Base-by-base conservation (phyloP, 148 eudicot species). In the Nyssa sinensis region DNA sequence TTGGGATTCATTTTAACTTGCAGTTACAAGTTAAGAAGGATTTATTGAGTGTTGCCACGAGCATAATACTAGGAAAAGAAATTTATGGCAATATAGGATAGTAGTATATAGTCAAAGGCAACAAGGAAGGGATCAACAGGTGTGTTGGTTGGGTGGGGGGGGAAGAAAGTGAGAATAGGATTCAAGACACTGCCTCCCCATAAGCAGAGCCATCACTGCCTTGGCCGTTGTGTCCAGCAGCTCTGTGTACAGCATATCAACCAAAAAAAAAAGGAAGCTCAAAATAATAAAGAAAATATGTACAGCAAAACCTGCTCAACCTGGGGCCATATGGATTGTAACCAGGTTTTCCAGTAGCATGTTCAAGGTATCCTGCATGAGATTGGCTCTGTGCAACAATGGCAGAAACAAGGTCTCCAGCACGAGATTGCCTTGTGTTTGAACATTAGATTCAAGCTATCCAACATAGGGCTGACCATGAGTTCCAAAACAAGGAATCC, bases 211-310 rank as follows among this genome's bases (percentile, higher is more conserved):
- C 71, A 30, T 28, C 61, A 55, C 59, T 63, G 13, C 70, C 66
- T 63, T 64, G 69, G 64, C 28, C 21, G 49, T 79, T 74, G 66
- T 67, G 77, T 39, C 41, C 60, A 3, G 67, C 74, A 68, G 59
- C 70, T 55, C 82, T 79, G 70, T 64, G n/a, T 63, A 47, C 31
- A 58, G 32, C 16, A 3, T 57, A 31, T 35, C 3, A 6, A 34
- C 23, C 29, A 28, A 70, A 19, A 16, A 6, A 63, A 30, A 16
- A n/a, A 30, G 16, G 55, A 64, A 64, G 58, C 8, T 16, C 39
- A 21, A 64, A 70, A 29, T 7, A 51, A 10, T 28, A n/a, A 5
- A 49, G 2, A 21, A 1, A 1, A 13, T 17, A 25, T 3, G 28
- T 8, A 9, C 0, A 34, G 17, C 49, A 65, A 49, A 41, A 80